A percentile compares a stretch with the other conserved stretches of the same genome.
These are phyloP conservation scores for Colletotrichum sp. DNA, from an alignment of 2,329 filamentous ascomycete species.

Conservation along the genomic window DNA sequence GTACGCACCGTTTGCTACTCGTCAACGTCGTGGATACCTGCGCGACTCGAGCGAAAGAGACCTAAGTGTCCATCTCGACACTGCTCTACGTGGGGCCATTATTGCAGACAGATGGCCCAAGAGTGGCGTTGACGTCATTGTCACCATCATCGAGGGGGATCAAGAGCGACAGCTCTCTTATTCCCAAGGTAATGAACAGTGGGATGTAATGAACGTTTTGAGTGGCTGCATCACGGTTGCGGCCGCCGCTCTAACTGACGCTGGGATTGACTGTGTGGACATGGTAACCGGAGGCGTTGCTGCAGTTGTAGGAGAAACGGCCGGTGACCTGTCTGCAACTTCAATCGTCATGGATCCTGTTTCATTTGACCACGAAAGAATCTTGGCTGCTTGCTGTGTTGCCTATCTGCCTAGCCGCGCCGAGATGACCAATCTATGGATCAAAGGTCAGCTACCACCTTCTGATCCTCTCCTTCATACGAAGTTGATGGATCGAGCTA, in stretches of 20 bases:
- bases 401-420: constrained; percentile 87
- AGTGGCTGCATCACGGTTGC: constrained; percentile 93
- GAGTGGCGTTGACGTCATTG: constrained; percentile 92
- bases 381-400: constrained; percentile 86
- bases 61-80: constrained; percentile 88
- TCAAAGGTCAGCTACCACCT: constrained; percentile 71
- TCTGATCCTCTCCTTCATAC: constrained; percentile 37
- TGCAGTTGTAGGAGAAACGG: constrained; percentile 64
- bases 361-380: constrained; percentile 77
- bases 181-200: constrained; percentile 65
- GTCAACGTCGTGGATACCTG: constrained; percentile 82
- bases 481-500: constrained; percentile 41
- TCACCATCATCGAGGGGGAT: constrained; percentile 93
- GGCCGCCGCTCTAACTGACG: constrained; percentile 90
- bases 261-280: constrained; percentile 95
- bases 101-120: constrained; percentile 98
- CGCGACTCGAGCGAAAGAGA: constrained; percentile 88
- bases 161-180: constrained; percentile 68
- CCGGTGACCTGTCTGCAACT: not conserved
- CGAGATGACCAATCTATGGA: constrained; percentile 94
- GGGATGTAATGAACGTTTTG: constrained; percentile 91
- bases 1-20: constrained; percentile 92
- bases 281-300: constrained; percentile 89
- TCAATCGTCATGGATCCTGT: constrained; percentile 78
- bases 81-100: constrained; percentile 84